Evolutionary conservation across 1,284 basidiomycete species (phyloP), one percentile per base, ranked within the genome.

Genomic region (Ustilago hordei): DNA sequence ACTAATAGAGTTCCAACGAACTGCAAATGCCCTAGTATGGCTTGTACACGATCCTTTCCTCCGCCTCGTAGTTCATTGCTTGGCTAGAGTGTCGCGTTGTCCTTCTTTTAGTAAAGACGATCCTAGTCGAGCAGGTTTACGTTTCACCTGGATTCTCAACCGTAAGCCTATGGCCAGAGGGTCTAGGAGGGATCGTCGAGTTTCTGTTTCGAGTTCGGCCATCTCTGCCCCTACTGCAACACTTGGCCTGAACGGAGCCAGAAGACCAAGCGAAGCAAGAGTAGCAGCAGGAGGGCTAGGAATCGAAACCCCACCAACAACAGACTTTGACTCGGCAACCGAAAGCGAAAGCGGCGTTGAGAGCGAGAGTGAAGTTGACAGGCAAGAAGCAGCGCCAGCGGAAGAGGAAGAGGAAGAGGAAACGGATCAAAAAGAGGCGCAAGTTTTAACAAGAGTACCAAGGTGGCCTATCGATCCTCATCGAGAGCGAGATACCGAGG

Each of bases 81-180:
- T 84, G 0, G 82, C 84, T 2, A 64, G 84, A 4, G 70, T 81
- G 0, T 62, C 55, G 3, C 52, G 63, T 17, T 85, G 80, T 64
- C 79, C 80, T 0, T 74, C 67, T 19, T 84, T 83, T 47, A 76
- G 70, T 12, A 81, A 80, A 39, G 78, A 81, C 48, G 79, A 67
- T 23, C 31, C 23, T 6, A n/a, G 9, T 8, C 34, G 60, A 47
- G 67, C 55, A 0, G 59, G 56, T 1, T 39, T 52, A n/a, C 17
- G 60, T 2, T 70, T 60, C 39, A 85, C 82, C 1, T 85, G 82
- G 80, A 79, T 85, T 11, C 58, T 85, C 11, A 81, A 84, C 47
- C 64, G 66, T 0, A 80, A 81, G 19, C 81, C 83, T 0, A 48
- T 77, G 13, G 60, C 78, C 8, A 63, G 79, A 12, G 55, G 78